Conservation (phyloP, 768 basidiomycete species). For the Zangia roseola region DNA sequence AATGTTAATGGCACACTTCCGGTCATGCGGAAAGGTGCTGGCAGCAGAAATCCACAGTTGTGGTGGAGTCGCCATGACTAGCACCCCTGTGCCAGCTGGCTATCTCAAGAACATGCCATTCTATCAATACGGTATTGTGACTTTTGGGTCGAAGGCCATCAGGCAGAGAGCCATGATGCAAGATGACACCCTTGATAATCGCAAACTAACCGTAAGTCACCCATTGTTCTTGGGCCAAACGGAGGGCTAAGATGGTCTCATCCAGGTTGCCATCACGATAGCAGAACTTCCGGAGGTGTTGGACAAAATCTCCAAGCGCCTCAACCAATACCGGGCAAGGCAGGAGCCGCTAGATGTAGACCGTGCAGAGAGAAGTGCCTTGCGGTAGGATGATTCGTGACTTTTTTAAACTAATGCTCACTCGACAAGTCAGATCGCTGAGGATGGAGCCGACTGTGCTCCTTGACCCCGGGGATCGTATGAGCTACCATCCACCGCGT, state of each 20-base stretch:
- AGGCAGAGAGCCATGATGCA: slow-evolving; percentile 43
- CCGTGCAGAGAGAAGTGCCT: slow-evolving; percentile 24
- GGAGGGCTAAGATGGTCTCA: neutral
- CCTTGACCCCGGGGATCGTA: slow-evolving; percentile 13
- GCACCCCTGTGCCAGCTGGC: slow-evolving; percentile 20
- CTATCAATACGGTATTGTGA: slow-evolving; percentile 51
- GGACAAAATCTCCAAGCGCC: slow-evolving; percentile 28
- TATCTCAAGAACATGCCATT: slow-evolving; percentile 39
- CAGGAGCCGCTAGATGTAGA: slow-evolving; percentile 13
- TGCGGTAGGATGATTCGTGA: slow-evolving; percentile 14
- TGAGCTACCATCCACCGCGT: neutral
- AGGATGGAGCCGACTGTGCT: slow-evolving; percentile 27
- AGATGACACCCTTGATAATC: slow-evolving; percentile 39
- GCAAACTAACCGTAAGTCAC: slow-evolving; percentile 41
- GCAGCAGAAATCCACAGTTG: slow-evolving; percentile 29
- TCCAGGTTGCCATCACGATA: slow-evolving; percentile 28
- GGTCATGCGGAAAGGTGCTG: slow-evolving; percentile 22
- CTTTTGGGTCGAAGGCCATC: slow-evolving; percentile 39
- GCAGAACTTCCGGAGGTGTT: slow-evolving; percentile 35
- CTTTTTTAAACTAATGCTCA: slow-evolving; percentile 2
- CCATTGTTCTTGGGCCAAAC: neutral
- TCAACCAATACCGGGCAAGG: slow-evolving; percentile 23
- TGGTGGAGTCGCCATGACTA: slow-evolving; percentile 31
- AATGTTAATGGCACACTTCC: slow-evolving; percentile 21
- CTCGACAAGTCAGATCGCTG: slow-evolving; percentile 18